phyloP scores from a whole-genome alignment of 2,329 filamentous ascomycete genomes.

The Cryoendolithus antarcticus region DNA sequence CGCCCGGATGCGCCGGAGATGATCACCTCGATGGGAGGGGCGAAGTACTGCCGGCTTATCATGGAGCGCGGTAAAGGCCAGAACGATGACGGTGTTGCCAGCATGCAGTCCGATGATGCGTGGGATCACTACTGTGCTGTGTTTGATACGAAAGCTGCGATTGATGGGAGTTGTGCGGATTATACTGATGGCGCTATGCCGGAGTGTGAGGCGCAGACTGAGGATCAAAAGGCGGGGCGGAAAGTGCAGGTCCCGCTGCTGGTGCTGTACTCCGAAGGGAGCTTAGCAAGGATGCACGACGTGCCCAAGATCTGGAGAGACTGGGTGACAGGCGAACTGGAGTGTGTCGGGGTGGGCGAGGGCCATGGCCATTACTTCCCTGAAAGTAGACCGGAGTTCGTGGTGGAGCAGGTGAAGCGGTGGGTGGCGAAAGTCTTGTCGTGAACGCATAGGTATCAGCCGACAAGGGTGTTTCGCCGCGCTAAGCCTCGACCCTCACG shows the following conservation, averaged over 20 bases:
- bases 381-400: constrained; percentile 32
- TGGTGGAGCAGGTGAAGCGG: constrained; percentile 15
- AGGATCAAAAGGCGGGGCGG: constrained; percentile 32
- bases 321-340: constrained; percentile 30
- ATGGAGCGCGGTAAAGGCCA: constrained; percentile 21
- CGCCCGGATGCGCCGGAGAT: constrained; percentile 33
- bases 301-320: constrained; percentile 32
- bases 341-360: constrained; percentile 21
- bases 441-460: constrained; percentile 7
- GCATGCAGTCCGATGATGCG: constrained; percentile 25
- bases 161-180: constrained; percentile 35
- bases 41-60: constrained; percentile 24
- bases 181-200: constrained; percentile 33
- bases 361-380: constrained; percentile 35
- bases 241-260: constrained; percentile 32
- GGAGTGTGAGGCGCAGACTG: constrained; percentile 32
- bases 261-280: constrained; percentile 32
- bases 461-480: constrained; percentile 47
- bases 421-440: too few relatives aligned
- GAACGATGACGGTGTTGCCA: constrained; percentile 19
- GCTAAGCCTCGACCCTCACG: constrained; percentile 43
- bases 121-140: constrained; percentile 32
- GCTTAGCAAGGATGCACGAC: constrained; percentile 32
- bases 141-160: constrained; percentile 31
- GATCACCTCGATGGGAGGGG: constrained; percentile 32